phyloP scores from a whole-genome alignment of 768 basidiomycete genomes.

The Boletus rubescentipes region DNA sequence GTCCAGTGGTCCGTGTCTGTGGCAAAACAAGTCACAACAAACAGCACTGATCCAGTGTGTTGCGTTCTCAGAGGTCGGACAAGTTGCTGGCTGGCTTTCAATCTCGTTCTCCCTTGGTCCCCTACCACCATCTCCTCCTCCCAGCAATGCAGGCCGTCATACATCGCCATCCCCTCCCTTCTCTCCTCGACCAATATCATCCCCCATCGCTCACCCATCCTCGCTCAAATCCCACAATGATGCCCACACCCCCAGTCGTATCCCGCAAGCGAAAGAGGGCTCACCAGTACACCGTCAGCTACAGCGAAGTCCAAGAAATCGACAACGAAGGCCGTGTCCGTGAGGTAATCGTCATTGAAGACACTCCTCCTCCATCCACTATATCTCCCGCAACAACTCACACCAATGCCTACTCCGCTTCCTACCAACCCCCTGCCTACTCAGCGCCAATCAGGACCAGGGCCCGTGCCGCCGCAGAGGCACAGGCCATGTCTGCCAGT shows the following conservation, averaged over 20 bases:
- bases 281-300: slow-evolving; percentile 78
- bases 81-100: slow-evolving; percentile 37
- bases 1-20: slow-evolving; percentile 15
- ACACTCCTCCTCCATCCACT: slow-evolving; percentile 79
- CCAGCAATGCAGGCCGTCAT: slow-evolving; percentile 72
- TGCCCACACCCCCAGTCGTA: slow-evolving; percentile 69
- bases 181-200: slow-evolving; percentile 64
- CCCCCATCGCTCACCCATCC: slow-evolving; percentile 53
- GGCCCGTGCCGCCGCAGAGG: slow-evolving; percentile 84
- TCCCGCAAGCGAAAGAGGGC: slow-evolving; percentile 83
- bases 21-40: slow-evolving; percentile 31
- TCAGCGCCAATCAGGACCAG: slow-evolving; percentile 79
- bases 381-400: slow-evolving; percentile 73
- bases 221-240: slow-evolving; percentile 52
- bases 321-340: slow-evolving; percentile 73
- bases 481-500: slow-evolving; percentile 69
- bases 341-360: slow-evolving; percentile 91
- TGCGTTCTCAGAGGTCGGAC: slow-evolving; percentile 32
- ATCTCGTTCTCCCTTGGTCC: slow-evolving; percentile 27
- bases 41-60: slow-evolving; percentile 33
- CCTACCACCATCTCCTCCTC: slow-evolving; percentile 52
- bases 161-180: slow-evolving; percentile 57
- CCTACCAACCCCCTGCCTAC: slow-evolving; percentile 75
- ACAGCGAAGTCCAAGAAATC: slow-evolving; percentile 86
- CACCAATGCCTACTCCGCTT: slow-evolving; percentile 69